These are phyloP conservation scores for Colletotrichum godetiae DNA, from an alignment of 2,329 filamentous ascomycete species.

Conservation along the genomic window DNA sequence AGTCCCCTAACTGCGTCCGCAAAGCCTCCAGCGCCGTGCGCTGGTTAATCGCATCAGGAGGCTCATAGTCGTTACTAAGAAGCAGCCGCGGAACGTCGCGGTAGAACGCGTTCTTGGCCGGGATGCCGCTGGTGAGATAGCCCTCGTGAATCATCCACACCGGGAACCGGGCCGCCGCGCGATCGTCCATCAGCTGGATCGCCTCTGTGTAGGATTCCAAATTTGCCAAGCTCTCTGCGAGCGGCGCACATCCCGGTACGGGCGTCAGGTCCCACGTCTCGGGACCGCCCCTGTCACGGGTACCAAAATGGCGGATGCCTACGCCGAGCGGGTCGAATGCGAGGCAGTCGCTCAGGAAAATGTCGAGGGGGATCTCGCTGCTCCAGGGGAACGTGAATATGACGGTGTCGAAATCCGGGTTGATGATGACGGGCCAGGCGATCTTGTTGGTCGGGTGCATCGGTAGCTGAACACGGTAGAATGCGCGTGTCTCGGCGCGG, in stretches of 20 bases:
- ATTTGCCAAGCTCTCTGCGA: conserved; percentile 29
- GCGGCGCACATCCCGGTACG: conserved; percentile 27
- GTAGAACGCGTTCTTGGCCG: conserved; percentile 31
- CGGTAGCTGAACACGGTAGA: conserved; percentile 38
- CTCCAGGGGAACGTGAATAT: conserved; percentile 37
- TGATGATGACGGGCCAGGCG: conserved; percentile 35
- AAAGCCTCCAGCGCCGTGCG: conserved; percentile 23
- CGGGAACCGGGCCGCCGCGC: conserved; percentile 28
- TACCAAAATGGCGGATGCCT: conserved; percentile 33
- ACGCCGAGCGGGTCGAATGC: conserved; percentile 32
- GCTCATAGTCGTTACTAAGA: conserved; percentile 31
- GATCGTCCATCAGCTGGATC: conserved; percentile 35
- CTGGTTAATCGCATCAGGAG: conserved; percentile 27
- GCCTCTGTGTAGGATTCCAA: conserved; percentile 33
- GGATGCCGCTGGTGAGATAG: conserved; percentile 29
- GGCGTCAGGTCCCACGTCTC: conserved; percentile 36
- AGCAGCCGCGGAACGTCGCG: conserved; percentile 25
- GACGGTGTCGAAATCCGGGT: conserved; percentile 38
- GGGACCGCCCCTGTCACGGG: conserved; percentile 29
- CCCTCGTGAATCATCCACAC: conserved; percentile 37
- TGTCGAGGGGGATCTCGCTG: conserved; percentile 34
- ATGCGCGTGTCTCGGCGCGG: conserved; percentile 35
- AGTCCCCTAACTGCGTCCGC: conserved; percentile 20
- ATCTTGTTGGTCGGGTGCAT: conserved; percentile 36
- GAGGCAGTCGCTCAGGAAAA: conserved; percentile 34